Percentiles rank a stretch among this genome's conserved stretches.
Evolutionary conservation across 495 filamentous ascomycete species (phyloP).

Genomic region (Trichoderma asperelloides): DNA sequence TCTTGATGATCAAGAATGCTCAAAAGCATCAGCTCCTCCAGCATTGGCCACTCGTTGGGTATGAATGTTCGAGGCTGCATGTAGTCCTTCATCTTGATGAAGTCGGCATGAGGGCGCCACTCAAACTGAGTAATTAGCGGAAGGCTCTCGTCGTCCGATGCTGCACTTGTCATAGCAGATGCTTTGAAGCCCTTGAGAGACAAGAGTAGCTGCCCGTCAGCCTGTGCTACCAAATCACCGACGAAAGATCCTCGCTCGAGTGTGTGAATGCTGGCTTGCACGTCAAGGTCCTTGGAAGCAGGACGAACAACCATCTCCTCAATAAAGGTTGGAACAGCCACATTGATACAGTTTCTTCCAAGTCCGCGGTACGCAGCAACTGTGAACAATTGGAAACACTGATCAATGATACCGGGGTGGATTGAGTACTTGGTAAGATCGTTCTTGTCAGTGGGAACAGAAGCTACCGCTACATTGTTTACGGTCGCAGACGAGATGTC

Average conservation of each 20-base stretch:
- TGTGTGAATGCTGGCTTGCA: constrained; percentile 13
- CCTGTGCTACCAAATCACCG: too few relatives aligned
- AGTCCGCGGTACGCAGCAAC: constrained; percentile 25
- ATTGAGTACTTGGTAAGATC: constrained; percentile 22
- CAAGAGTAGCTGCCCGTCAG: constrained; percentile 16
- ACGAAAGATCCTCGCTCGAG: constrained; percentile 15
- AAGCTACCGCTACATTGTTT: constrained; percentile 17
- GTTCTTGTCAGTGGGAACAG: constrained; percentile 7
- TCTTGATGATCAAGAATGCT: constrained; percentile 22
- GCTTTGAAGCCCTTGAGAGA: constrained; percentile 17
- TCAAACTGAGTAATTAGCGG: constrained; percentile 19
- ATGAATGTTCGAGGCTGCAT: constrained; percentile 15
- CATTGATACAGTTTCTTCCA: constrained; percentile 19
- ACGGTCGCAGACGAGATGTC: constrained; percentile 22
- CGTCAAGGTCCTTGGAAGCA: constrained; percentile 14
- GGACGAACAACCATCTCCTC: constrained; percentile 27
- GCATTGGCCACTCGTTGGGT: constrained; percentile 12
- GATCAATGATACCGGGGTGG: constrained; percentile 38
- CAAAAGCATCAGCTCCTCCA: constrained; percentile 23
- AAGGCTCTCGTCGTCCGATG: constrained; percentile 18
- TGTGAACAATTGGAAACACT: constrained; percentile 28
- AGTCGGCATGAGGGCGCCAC: constrained; percentile 30
- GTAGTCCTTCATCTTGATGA: constrained; percentile 16
- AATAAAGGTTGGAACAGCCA: constrained; percentile 28
- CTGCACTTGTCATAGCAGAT: constrained; percentile 17